These are phyloP conservation scores for Podila clonocystis DNA, from an alignment of 192 early-diverging fungal genomes.

Conservation along the genomic window DNA sequence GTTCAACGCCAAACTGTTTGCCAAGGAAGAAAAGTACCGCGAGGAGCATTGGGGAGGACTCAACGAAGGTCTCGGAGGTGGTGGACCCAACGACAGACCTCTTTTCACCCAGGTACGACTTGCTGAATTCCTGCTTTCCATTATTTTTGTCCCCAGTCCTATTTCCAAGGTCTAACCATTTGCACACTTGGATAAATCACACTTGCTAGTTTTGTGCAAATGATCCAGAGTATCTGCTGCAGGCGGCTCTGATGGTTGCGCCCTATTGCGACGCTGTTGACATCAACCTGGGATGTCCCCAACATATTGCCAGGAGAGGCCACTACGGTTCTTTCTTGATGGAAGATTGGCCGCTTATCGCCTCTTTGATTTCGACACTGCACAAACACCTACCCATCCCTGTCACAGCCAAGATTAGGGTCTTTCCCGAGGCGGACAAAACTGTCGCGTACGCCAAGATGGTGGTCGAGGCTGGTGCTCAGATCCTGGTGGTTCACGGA, in stretches of 20 bases:
- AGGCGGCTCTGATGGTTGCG: conserved; percentile 85
- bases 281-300: conserved; percentile 96
- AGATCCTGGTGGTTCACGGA: conserved; percentile 95
- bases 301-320: conserved; percentile 91
- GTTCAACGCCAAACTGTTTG: conserved; percentile 93
- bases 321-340: conserved; percentile 94
- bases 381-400: conserved; percentile 86
- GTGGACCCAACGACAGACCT: conserved; percentile 75
- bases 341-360: conserved; percentile 92
- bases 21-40: conserved; percentile 72
- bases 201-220: conserved; percentile 92
- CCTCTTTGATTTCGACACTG: conserved; percentile 64
- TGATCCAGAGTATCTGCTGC: conserved; percentile 84
- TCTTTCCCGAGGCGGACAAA: conserved; percentile 89
- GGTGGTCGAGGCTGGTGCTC: conserved; percentile 93
- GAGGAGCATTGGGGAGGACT: conserved; percentile 78
- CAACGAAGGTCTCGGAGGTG: conserved; percentile 45
- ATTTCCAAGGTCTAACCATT: background rate
- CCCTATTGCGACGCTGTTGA: conserved; percentile 93
- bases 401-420: conserved; percentile 96
- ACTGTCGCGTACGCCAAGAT: conserved; percentile 95
- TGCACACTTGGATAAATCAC: background rate
- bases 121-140: background rate
- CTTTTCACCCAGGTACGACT: conserved; percentile 78
- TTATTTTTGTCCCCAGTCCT: background rate